Conservation (phyloP, 805 yeast genomes). For the Hyphopichia homilentoma region DNA sequence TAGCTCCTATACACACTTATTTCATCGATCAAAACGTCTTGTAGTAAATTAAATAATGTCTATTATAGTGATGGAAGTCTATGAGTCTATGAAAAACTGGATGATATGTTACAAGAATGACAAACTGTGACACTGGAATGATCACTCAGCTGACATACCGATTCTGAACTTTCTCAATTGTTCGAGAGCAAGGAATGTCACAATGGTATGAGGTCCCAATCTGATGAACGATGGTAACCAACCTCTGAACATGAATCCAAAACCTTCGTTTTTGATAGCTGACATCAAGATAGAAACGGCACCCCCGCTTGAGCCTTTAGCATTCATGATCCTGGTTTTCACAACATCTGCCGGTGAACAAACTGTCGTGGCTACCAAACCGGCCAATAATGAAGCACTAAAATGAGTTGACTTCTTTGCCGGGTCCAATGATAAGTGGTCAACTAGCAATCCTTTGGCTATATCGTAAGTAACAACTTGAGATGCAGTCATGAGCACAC, state of each 20-base stretch:
- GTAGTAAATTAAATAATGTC: too few species aligned
- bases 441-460: conserved; percentile 59
- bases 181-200: conserved; percentile 65
- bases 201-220: conserved; percentile 77
- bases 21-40: too few species aligned
- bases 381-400: conserved; percentile 74
- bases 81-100: too few species aligned
- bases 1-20: too few species aligned
- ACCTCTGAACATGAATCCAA: conserved; percentile 80
- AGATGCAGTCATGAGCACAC: conserved; percentile 84
- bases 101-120: too few species aligned
- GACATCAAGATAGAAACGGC: conserved; percentile 47
- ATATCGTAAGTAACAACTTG: conserved; percentile 87
- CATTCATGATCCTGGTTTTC: conserved; percentile 84
- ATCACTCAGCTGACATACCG: too few species aligned
- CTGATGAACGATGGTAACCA: conserved; percentile 88
- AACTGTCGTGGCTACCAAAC: conserved; percentile 84
- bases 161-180: conserved; percentile 53
- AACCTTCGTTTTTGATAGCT: conserved; percentile 69
- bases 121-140: too few species aligned
- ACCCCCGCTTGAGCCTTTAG: conserved; percentile 39
- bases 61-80: too few species aligned
- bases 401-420: conserved; percentile 69
- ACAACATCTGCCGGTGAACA: conserved; percentile 93
- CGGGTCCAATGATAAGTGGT: conserved; percentile 48